Base-by-base conservation (phyloP, 805 yeast genomes). In the Pichia exigua region DNA sequence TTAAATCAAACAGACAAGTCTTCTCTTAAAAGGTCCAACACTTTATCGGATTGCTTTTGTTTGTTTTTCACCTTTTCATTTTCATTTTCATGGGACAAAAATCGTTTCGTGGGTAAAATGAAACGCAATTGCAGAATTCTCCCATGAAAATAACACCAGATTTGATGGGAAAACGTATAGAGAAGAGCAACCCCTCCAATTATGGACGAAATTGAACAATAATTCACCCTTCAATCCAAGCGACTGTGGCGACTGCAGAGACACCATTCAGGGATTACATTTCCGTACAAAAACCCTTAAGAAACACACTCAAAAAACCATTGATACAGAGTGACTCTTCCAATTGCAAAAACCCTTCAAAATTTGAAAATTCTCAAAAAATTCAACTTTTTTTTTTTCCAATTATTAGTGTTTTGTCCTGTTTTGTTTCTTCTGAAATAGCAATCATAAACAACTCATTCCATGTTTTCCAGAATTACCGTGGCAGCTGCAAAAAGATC, bases 401-500 rank as follows among this genome's bases (percentile, higher is more conserved):
- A 9, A 28, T 28, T 7, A 12, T 9, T 28, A n/a, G n/a, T n/a
- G n/a, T n/a, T n/a, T n/a, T n/a, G n/a, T n/a, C n/a, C n/a, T n/a
- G n/a, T n/a, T n/a, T n/a, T n/a, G n/a, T 15, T 41, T 4, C 22
- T 12, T 41, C 44, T 40, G 28, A 26, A 26, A 28, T 28, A 9
- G 7, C 13, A 11, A n/a, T n/a, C 32, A 13, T 2, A 30, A 11
- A 12, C 35, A 30, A 30, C 42, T 26, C 22, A 13, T 12, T 20
- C 20, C 12, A 50, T 30, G 46, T 30, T 24, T 22, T 39, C 47
- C 18, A 42, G 30, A 50, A 22, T 38, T 32, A 38, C 27, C 42
- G 27, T 47, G 50, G 51, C 52, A 41, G 44, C 43, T 45, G 44
- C 32, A 49, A 38, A 20, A 24, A 39, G 35, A 44, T 24, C 35